Base-by-base conservation (phyloP, 495 filamentous ascomycete species). In the Penicillium canariense region DNA sequence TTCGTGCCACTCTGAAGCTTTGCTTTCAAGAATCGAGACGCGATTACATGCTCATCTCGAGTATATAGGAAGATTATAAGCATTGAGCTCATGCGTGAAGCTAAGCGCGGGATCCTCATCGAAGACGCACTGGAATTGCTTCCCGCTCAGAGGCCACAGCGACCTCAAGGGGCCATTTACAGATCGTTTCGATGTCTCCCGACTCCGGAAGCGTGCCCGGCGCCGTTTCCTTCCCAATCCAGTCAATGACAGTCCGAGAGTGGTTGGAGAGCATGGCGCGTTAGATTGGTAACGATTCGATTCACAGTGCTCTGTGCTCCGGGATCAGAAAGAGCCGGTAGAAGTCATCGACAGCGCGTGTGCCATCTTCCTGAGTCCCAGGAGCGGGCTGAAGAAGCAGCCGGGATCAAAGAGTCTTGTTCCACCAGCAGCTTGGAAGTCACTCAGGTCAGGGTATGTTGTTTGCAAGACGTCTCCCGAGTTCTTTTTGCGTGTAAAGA, bases 261-360 rank as follows among this genome's bases (percentile, higher is more conserved):
- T 73, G 17, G 68, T 72, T 38, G 73, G 63, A 2, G 78, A 76
- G 54, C 63, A 81, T 0, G 68, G 66, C 6, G 70, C 74, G 46
- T 68, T 68, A 3, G 72, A 68, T 51, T 75, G 68, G 12, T 64
- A 48, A 0, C 45, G 9, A 42, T 73, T 78, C 0, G 68, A 45
- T 0, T 54, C 57, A 49, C 78, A 81, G 63, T 81, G 77, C n/a
- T 0, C 61, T 71, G 0, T 69, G 77, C 2, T 77, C 78, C 1
- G 79, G 76, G 17, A 81, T 61, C 5, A 80, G 52, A 60, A 66
- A 81, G 8, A 81, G 54, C 9, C 66, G 69, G 55, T 81, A 77
- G 61, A 68, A 83, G 5, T 77, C 76, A 25, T 67, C 61, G 53
- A 81, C 53, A 28, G 65, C 66, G 10, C 59, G 52, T 30, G 52